A percentile compares a stretch with the other conserved stretches of the same genome.
Evolutionary conservation across 306 rosid species (phyloP).

Genomic region (Hippophae gyantsensis): DNA sequence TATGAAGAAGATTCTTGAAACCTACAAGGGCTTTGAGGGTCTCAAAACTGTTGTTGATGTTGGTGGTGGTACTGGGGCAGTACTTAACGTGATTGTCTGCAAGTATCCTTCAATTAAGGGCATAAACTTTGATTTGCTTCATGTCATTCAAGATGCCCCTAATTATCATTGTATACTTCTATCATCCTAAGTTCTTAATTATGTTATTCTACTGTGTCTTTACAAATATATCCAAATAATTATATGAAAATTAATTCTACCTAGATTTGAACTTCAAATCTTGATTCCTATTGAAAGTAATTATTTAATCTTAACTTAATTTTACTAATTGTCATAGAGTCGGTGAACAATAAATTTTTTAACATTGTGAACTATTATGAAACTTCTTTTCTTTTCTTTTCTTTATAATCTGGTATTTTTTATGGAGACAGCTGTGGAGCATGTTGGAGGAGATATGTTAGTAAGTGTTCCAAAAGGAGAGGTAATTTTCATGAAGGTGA

Average conservation of each 20-base stretch:
- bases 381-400: too few species aligned
- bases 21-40: slow-evolving; percentile 21
- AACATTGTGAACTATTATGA: too few species aligned
- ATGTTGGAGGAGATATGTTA: slow-evolving; percentile 32
- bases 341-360: too few species aligned
- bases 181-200: not conserved
- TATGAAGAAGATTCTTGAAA: slow-evolving; percentile 63
- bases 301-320: too few species aligned
- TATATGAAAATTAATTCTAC: too few species aligned
- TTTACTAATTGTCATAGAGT: too few species aligned
- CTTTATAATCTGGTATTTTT: too few species aligned
- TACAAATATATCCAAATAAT: too few species aligned
- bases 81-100: slow-evolving; percentile 5
- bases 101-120: slow-evolving; percentile 9
- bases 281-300: too few species aligned
- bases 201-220: too few species aligned
- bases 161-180: not conserved
- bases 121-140: slow-evolving; percentile 22
- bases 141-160: slow-evolving; percentile 9
- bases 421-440: slow-evolving; percentile 19
- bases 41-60: slow-evolving; percentile 14
- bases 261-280: too few species aligned
- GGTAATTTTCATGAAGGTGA: slow-evolving; percentile 24
- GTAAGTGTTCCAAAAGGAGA: slow-evolving; percentile 16
- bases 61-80: slow-evolving; percentile 15